Evolutionary conservation across 441 rosid genomes (phyloP).

Genomic region (Flueggea neowawraea): DNA sequence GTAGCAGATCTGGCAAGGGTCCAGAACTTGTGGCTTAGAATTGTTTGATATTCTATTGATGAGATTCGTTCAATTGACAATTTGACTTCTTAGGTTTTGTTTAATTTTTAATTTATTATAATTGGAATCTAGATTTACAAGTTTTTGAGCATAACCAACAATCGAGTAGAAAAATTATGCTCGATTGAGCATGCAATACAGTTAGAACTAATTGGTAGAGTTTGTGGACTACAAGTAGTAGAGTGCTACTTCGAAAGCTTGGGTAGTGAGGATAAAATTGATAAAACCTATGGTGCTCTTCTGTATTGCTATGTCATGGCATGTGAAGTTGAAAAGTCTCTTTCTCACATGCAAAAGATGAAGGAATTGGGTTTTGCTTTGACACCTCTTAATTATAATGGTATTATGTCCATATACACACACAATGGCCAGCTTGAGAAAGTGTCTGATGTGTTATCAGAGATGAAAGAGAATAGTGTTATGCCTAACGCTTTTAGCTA

Average conservation of each 20-base stretch:
- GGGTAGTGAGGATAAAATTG: slow-evolving; percentile 27
- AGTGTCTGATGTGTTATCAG: slow-evolving; percentile 32
- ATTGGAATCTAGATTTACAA: too few species aligned
- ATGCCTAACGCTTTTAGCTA: slow-evolving; percentile 45
- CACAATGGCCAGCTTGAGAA: slow-evolving; percentile 33
- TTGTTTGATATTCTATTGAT: too few species aligned
- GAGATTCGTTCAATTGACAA: too few species aligned
- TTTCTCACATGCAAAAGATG: slow-evolving; percentile 38
- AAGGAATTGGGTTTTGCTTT: slow-evolving; percentile 37
- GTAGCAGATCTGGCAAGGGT: too few species aligned
- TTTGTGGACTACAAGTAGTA: slow-evolving; percentile 37
- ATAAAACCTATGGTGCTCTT: slow-evolving; percentile 53
- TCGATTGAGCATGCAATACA: slow-evolving; percentile 43
- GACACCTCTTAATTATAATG: slow-evolving; percentile 28
- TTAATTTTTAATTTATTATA: too few species aligned
- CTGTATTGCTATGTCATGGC: slow-evolving; percentile 43
- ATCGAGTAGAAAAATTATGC: too few species aligned
- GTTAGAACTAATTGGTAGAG: slow-evolving; percentile 49
- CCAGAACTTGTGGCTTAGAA: too few species aligned
- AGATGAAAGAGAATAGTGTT: slow-evolving; percentile 43
- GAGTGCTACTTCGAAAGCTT: slow-evolving; percentile 37
- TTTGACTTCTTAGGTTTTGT: too few species aligned
- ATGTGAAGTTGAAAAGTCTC: slow-evolving; percentile 39
- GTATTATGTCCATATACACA: slow-evolving; percentile 40
- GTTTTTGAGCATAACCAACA: too few species aligned